These are phyloP conservation scores for Magnolia kwangsiensis DNA, from an alignment of 164 flowering plant genomes.

Conservation along the genomic window DNA sequence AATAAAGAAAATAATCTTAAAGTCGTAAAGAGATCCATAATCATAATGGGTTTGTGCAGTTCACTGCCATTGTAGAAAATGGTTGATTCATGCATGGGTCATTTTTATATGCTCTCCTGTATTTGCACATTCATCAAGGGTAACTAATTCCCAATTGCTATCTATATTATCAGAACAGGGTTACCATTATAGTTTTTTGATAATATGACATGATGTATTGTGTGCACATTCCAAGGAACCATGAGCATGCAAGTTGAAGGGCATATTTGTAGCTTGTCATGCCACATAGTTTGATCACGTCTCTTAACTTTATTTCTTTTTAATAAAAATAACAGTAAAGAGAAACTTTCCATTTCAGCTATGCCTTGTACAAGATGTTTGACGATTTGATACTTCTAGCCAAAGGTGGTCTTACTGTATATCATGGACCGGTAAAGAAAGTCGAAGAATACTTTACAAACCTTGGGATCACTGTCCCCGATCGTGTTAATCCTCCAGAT, in stretches of 20 bases:
- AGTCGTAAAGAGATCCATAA: too few relatives aligned
- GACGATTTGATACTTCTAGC: constrained; percentile 97
- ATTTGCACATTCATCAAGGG: too few relatives aligned
- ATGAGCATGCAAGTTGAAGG: not conserved
- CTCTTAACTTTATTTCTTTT: not conserved
- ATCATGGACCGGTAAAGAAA: constrained; percentile 89
- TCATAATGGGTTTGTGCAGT: too few relatives aligned
- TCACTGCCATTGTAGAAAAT: not conserved
- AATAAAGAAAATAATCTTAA: too few relatives aligned
- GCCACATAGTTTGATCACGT: not conserved
- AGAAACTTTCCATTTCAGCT: constrained; percentile 50
- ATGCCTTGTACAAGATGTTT: constrained; percentile 89
- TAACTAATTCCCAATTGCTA: too few relatives aligned
- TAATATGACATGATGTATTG: not conserved
- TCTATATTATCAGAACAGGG: too few relatives aligned
- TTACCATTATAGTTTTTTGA: too few relatives aligned
- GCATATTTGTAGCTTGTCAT: constrained; percentile 1
- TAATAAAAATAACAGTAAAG: constrained; percentile 2
- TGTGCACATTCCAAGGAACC: not conserved
- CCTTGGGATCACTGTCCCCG: constrained; percentile 84
- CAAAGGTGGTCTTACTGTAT: constrained; percentile 89
- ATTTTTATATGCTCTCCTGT: too few relatives aligned
- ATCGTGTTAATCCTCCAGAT: constrained; percentile 94
- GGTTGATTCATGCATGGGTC: not conserved
- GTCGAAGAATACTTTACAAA: constrained; percentile 87